phyloP scores from a whole-genome alignment of 1,284 basidiomycete species.

The Pseudozyma sp. region DNA sequence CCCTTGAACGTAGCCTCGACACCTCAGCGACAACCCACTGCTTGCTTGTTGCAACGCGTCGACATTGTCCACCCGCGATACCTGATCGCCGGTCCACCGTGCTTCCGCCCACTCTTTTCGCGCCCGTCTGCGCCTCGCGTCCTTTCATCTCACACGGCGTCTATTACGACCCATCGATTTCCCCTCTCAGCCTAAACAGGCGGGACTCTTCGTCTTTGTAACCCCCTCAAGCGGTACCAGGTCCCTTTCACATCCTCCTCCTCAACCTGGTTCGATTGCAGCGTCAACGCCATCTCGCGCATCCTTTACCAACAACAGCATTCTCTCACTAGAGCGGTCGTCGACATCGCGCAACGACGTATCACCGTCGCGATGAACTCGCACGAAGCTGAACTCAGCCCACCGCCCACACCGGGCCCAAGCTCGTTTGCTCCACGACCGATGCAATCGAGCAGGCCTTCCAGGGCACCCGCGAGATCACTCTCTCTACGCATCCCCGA shows the following conservation, averaged over 20 bases:
- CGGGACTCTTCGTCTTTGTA: too few relatives aligned
- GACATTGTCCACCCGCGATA: too few relatives aligned
- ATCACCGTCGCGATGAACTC: conserved; percentile 11
- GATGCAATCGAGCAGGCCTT: conserved; percentile 6
- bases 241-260: too few relatives aligned
- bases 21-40: too few relatives aligned
- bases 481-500: conserved; percentile 45
- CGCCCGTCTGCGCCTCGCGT: neutral
- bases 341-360: too few relatives aligned
- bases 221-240: too few relatives aligned
- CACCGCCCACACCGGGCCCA: conserved; percentile 43
- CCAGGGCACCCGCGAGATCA: conserved; percentile 16
- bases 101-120: conserved; percentile 1
- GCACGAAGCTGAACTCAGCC: conserved; percentile 19
- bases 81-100: neutral
- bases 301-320: too few relatives aligned
- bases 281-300: too few relatives aligned
- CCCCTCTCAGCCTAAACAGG: neutral
- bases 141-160: conserved; percentile 4
- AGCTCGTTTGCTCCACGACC: conserved; percentile 39
- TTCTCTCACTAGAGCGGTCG: too few relatives aligned
- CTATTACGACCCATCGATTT: neutral
- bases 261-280: too few relatives aligned
- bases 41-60: too few relatives aligned
- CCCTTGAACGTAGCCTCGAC: too few relatives aligned